Evolutionary conservation across 805 yeast genomes (phyloP).

Genomic region (Candida palmyrensis): DNA sequence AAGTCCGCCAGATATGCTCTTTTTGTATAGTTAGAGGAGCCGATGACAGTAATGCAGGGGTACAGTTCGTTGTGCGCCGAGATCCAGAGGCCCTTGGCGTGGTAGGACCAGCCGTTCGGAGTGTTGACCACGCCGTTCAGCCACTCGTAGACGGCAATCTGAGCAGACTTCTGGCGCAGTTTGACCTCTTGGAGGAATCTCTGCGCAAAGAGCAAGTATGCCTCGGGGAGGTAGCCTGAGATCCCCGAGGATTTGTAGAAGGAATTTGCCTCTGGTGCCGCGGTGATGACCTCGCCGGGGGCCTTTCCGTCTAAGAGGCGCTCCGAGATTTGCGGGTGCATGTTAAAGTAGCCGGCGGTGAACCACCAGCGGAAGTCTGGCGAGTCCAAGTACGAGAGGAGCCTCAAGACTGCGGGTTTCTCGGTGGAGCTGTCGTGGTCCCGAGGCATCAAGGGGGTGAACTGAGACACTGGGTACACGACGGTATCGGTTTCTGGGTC

Average conservation of each 20-base stretch:
- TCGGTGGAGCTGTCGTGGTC: constrained; percentile 72
- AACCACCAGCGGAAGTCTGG: constrained; percentile 68
- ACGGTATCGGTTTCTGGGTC: constrained; percentile 48
- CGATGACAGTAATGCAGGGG: constrained; percentile 78
- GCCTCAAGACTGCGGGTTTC: constrained; percentile 58
- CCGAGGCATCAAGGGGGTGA: constrained; percentile 69
- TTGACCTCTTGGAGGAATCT: constrained; percentile 55
- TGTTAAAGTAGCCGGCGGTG: constrained; percentile 96
- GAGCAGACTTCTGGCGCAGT: constrained; percentile 31
- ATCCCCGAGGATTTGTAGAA: constrained; percentile 82
- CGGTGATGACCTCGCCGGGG: constrained; percentile 72
- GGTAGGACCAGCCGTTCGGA: constrained; percentile 92
- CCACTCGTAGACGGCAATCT: constrained; percentile 76
- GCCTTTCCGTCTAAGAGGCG: constrained; percentile 56
- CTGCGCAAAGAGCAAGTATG: constrained; percentile 74
- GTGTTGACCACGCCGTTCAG: constrained; percentile 77
- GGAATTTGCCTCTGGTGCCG: constrained; percentile 91
- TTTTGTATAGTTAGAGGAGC: constrained; percentile 90
- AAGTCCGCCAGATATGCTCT: constrained; percentile 84
- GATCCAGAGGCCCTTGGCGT: constrained; percentile 94
- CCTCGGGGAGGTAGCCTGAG: constrained; percentile 77
- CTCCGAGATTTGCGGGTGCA: constrained; percentile 67
- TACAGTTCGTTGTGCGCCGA: constrained; percentile 47
- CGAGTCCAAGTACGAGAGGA: constrained; percentile 54
- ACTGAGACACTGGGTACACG: constrained; percentile 88